A percentile compares a stretch with the other conserved stretches of the same genome.
These are phyloP conservation scores for Lasiosphaeria miniovina DNA, from an alignment of 495 filamentous ascomycete species.

Conservation along the genomic window DNA sequence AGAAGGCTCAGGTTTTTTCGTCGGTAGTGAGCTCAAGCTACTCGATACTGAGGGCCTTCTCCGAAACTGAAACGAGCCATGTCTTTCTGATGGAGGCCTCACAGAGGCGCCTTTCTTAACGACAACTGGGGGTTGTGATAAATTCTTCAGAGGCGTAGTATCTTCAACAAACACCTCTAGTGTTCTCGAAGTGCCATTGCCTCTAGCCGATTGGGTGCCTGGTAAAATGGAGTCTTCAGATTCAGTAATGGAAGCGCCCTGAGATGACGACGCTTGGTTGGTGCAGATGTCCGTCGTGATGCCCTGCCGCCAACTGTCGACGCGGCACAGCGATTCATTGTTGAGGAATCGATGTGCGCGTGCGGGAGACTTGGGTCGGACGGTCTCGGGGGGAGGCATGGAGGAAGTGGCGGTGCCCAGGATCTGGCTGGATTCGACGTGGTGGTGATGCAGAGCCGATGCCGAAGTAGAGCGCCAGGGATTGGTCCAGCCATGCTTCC, in stretches of 20 bases:
- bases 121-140: not conserved
- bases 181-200: no score
- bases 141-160: no score
- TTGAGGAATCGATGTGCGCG: slow-evolving; percentile 11
- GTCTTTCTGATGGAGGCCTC: not conserved
- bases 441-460: slow-evolving; percentile 9
- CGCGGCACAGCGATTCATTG: slow-evolving; percentile 6
- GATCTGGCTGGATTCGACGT: slow-evolving; percentile 8
- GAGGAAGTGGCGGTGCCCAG: slow-evolving; percentile 24
- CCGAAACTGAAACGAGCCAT: not conserved
- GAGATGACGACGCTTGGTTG: no score
- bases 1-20: slow-evolving; percentile 5
- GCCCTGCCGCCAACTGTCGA: slow-evolving; percentile 20
- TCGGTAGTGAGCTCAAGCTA: not conserved
- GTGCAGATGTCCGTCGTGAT: not conserved
- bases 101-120: not conserved
- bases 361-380: slow-evolving; percentile 12
- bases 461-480: slow-evolving; percentile 50
- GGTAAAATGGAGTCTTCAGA: no score
- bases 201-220: no score
- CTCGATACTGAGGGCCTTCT: not conserved
- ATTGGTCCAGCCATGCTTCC: slow-evolving; percentile 56
- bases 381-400: slow-evolving; percentile 30
- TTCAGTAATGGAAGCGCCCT: no score
- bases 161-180: no score